Evolutionary conservation across 305 asterid genomes (phyloP).

Genomic region (Fraxinus angustifolia): DNA sequence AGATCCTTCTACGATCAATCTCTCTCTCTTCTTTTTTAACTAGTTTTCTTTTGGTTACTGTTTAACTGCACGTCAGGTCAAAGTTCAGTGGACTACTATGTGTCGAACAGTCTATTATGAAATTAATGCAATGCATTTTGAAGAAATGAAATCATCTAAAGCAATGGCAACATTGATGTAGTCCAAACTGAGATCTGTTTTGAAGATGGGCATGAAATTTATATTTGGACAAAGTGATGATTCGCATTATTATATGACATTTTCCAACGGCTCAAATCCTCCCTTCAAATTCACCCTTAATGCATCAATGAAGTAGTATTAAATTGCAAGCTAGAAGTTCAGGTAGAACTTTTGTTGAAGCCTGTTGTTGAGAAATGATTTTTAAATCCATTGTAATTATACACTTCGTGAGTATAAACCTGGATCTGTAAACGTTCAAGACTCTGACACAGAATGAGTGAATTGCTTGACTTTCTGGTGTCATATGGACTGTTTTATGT

Average conservation of each 20-base stretch:
- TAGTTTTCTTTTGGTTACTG: neutral
- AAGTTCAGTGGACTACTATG: neutral
- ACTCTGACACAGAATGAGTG: neutral
- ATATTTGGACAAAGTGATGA: slow-evolving; percentile 2
- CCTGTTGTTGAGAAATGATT: neutral
- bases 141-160: neutral
- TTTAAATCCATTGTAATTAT: neutral
- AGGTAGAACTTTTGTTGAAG: neutral
- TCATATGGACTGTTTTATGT: neutral
- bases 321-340: neutral
- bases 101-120: neutral
- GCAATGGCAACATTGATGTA: neutral
- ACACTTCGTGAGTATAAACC: neutral
- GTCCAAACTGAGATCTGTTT: neutral
- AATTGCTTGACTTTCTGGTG: neutral
- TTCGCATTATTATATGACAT: neutral
- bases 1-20: neutral
- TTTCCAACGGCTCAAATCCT: neutral
- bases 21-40: neutral
- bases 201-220: neutral
- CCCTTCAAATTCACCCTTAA: neutral
- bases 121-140: neutral
- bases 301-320: neutral
- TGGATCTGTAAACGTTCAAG: neutral
- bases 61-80: neutral